Evolutionary conservation across 768 basidiomycete species (phyloP), one percentile per base, ranked within the genome.

Genomic region (Tylopilus rubrobrunneus): DNA sequence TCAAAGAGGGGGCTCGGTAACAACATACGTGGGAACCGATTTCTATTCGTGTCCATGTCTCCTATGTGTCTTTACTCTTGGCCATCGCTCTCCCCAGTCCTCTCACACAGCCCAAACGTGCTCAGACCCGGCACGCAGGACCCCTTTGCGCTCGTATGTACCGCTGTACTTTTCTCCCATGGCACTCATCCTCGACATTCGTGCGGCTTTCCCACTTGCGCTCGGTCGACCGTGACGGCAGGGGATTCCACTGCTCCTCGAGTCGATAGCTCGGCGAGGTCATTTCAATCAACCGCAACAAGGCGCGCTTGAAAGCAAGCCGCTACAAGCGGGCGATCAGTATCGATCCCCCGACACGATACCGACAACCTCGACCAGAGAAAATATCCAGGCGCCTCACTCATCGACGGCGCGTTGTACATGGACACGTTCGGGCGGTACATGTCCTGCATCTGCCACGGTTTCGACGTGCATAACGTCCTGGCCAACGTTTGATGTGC

Each of bases 21-120:
- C 45, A 29, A 56, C 59, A 64, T 42, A 52, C 48, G 62, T 59
- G 64, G 37, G 64, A 65, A 48, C 1, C 2, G 27, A 25, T 1
- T 54, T 28, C 56, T 7, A 40, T 58, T 76, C 25, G 5, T 5
- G 25, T 25, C 25, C 25, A 25, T 31, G 31, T 15, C 14, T 34
- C 12, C n/a, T 39, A 39, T 39, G 5, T 25, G 5, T 25, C 3
- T 25, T 5, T 25, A 25, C 25, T 25, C 25, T n/a, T n/a, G n/a
- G n/a, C n/a, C n/a, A n/a, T n/a, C 36, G 12, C 36, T 7, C 36
- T 0, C 36, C 36, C 36, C 36, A 37, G 36, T 37, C 36, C 5
- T 17, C 33, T 12, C 33, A 11, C 33, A 34, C n/a, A n/a, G n/a
- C n/a, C n/a, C n/a, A n/a, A n/a, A n/a, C n/a, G n/a, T n/a, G n/a